Base-by-base conservation (phyloP, 768 basidiomycete genomes). In the Phylloporus sp. region DNA sequence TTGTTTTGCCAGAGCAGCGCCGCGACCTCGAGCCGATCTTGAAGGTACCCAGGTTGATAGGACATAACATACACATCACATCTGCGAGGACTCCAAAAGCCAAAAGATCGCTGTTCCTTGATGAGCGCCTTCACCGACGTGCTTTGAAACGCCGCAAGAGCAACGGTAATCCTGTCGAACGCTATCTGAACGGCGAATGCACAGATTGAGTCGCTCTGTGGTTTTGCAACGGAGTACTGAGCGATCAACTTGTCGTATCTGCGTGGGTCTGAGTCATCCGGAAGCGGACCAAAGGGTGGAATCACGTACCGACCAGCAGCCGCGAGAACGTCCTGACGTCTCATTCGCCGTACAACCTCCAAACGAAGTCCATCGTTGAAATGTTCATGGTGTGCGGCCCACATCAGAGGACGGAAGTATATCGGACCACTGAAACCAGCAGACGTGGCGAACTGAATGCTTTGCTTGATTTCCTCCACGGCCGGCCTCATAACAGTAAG, bases 11-110 rank as follows among this genome's bases (percentile, higher is more conserved):
- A 92, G 27, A 92, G 68, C 40, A 83, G 77, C 0, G 86, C 71
- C 11, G 81, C 85, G 2, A 90, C 77, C 55, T 91, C 86, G 15
- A 92, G 73, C 34, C 90, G 75, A 42, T 90, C 90, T 51, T 82
- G 79, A 28, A 92, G 69, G 57, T 82, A 75, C 9, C 90, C 89
- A 8, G 80, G 71, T 50, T 86, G 81, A 49, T 83, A 87, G 0
- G 87, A 87, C 22, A 90, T 79, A 11, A 92, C 74, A 52, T 91
- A 92, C 10, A 92, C 90, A 53, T 92, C 90, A 54, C 90, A 91
- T 31, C 88, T 74, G 14, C 89, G 76, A n/a, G 90, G 90, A 63
- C 86, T 87, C 88, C 87, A 92, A 59, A 81, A 87, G 1, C 90
- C 90, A 50, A 90, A 92, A 0, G 90, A 90, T 10, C 81, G 79